Conservation (phyloP, 768 basidiomycete species). For the Tricholoma terreum region DNA sequence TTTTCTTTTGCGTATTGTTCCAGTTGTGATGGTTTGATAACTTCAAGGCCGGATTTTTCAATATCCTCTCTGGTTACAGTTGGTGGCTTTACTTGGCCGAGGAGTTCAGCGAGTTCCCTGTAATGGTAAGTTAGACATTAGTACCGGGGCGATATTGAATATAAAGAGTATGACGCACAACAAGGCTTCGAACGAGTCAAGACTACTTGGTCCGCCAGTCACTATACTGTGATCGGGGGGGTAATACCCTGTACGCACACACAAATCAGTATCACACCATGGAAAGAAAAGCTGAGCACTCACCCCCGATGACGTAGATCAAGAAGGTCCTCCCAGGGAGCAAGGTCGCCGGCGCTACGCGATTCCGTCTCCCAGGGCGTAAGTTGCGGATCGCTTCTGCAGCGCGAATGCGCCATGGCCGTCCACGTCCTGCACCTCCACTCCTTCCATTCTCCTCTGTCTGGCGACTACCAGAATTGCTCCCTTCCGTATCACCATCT, state of each 20-base stretch:
- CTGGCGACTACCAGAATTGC: constrained; percentile 4
- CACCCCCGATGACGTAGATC: constrained; percentile 87
- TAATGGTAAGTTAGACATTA: constrained; percentile 1
- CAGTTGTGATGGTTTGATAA: constrained; percentile 60
- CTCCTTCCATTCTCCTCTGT: background rate
- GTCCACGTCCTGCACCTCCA: background rate
- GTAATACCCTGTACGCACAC: constrained; percentile 67
- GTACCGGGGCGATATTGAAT: constrained; percentile 8
- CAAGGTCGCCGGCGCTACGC: constrained; percentile 8
- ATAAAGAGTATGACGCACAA: constrained; percentile 43
- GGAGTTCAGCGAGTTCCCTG: constrained; percentile 79
- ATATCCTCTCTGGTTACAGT: constrained; percentile 85
- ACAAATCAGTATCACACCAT: constrained; percentile 6
- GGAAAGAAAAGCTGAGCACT: constrained; percentile 11
- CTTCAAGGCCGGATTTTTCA: constrained; percentile 74
- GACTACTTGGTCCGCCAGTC: constrained; percentile 63
- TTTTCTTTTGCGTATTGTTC: constrained; percentile 55
- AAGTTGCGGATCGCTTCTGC: constrained; percentile 60
- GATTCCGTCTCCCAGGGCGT: constrained; percentile 35
- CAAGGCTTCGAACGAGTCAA: constrained; percentile 79
- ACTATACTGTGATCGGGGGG: constrained; percentile 88
- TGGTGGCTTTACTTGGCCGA: constrained; percentile 80
- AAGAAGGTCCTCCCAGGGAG: constrained; percentile 65
- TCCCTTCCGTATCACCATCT: constrained; percentile 7
- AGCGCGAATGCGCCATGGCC: constrained; percentile 59